These are phyloP conservation scores for Picochlorum sp. DNA, from an alignment of 139 green algal species.

Conservation along the genomic window DNA sequence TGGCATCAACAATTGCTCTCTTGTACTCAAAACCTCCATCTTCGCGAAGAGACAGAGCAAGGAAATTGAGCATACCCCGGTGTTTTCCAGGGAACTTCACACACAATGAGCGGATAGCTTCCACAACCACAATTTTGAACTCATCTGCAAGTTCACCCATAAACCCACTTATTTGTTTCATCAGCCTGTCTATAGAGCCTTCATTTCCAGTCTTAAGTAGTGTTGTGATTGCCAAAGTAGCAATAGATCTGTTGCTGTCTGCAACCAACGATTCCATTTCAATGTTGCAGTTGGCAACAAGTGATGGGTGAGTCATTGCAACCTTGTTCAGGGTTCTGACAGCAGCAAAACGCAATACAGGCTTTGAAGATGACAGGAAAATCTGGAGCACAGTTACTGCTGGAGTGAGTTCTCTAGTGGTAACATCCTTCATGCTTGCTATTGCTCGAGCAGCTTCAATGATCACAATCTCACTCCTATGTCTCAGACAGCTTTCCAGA, in stretches of 20 bases:
- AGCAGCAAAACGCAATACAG: constrained; percentile 88
- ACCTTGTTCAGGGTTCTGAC: constrained; percentile 90
- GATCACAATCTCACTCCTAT: constrained; percentile 72
- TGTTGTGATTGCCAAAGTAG: constrained; percentile 97
- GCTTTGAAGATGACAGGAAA: constrained; percentile 93
- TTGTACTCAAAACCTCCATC: constrained; percentile 99
- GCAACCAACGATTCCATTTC: constrained; percentile 97
- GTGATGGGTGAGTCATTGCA: constrained; percentile 85
- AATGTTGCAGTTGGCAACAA: constrained; percentile 97
- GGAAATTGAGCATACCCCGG: constrained; percentile 92
- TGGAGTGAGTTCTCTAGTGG: constrained; percentile 77
- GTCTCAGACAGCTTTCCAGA: constrained; percentile 88
- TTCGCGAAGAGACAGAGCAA: constrained; percentile 72
- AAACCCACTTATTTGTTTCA: constrained; percentile 97
- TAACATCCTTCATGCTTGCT: constrained; percentile 80
- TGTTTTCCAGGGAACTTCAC: constrained; percentile 98
- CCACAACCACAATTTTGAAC: constrained; percentile 98
- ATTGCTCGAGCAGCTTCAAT: constrained; percentile 95
- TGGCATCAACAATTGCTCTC: constrained; percentile 87
- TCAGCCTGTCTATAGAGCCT: constrained; percentile 88
- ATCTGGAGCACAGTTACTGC: constrained; percentile 97
- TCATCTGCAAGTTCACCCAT: constrained; percentile 97
- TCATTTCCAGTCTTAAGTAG: constrained; percentile 99
- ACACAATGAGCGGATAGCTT: constrained; percentile 90
- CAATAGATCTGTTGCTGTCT: constrained; percentile 90